Evolutionary conservation across 2,329 filamentous ascomycete species (phyloP).

Genomic region (Graphium sp.): DNA sequence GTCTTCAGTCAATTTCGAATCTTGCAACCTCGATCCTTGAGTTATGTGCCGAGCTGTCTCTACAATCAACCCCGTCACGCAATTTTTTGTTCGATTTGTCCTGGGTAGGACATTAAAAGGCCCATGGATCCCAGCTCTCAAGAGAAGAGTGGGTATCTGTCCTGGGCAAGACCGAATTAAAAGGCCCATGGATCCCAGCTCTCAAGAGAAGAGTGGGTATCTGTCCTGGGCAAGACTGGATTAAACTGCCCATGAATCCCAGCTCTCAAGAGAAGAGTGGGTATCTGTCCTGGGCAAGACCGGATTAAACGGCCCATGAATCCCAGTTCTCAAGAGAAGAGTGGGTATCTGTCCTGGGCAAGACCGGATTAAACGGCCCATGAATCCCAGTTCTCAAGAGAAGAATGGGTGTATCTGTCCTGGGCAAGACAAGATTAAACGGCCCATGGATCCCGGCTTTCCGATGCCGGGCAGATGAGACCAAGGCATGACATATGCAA

Average conservation of each 20-base stretch:
- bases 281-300: conserved; percentile 14
- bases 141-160: background rate
- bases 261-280: background rate
- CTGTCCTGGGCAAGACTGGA: conserved; percentile 15
- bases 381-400: background rate
- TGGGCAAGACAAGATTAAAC: conserved; percentile 15
- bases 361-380: conserved; percentile 14
- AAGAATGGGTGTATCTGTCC: conserved; percentile 7
- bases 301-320: conserved; percentile 11
- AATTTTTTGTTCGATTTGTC: conserved; percentile 8
- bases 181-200: conserved; percentile 10
- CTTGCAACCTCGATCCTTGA: too few species aligned
- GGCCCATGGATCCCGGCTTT: conserved; percentile 7
- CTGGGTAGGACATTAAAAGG: conserved; percentile 18
- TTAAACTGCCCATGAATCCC: conserved; percentile 11
- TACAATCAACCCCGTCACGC: background rate
- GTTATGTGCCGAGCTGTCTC: background rate
- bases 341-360: conserved; percentile 12
- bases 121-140: conserved; percentile 5
- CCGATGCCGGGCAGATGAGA: too few species aligned
- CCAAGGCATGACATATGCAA: too few species aligned
- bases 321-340: background rate
- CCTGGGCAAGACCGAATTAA: too few species aligned
- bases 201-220: background rate
- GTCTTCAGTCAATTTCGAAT: too few species aligned